Conservation (phyloP, 2,329 filamentous ascomycete species). For the Fusarium bulbicola region DNA sequence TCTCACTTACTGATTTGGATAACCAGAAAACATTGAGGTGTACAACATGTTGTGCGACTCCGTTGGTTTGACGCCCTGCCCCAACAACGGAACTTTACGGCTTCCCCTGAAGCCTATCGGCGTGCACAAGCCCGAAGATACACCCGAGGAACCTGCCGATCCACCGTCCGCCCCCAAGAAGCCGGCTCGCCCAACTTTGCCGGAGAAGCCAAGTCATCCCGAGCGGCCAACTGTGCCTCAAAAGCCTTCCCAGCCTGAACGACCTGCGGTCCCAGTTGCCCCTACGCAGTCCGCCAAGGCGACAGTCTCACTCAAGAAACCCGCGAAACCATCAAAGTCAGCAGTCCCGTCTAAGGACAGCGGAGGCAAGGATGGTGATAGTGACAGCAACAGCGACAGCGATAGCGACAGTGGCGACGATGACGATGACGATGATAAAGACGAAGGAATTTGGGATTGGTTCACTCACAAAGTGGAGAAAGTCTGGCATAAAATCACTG, state of each 20-base stretch:
- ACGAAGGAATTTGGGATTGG: slow-evolving; percentile 61
- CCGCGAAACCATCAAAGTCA: slow-evolving; percentile 24
- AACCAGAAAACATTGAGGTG: slow-evolving; percentile 95
- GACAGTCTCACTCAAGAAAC: slow-evolving; percentile 30
- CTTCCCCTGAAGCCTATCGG: slow-evolving; percentile 73
- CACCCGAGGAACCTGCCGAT: slow-evolving; percentile 62
- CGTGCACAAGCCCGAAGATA: slow-evolving; percentile 63
- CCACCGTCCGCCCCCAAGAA: slow-evolving; percentile 46
- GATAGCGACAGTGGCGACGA: slow-evolving; percentile 31
- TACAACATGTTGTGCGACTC: slow-evolving; percentile 96
- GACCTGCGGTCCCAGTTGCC: slow-evolving; percentile 18
- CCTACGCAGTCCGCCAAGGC: slow-evolving; percentile 29
- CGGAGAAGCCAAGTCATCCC: slow-evolving; percentile 27
- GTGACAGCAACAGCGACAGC: slow-evolving; percentile 20
- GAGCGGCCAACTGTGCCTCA: slow-evolving; percentile 24
- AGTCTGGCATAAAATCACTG: slow-evolving; percentile 57
- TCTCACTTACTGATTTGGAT: slow-evolving; percentile 38
- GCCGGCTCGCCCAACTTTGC: slow-evolving; percentile 35
- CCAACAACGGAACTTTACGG: slow-evolving; percentile 88
- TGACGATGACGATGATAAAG: slow-evolving; percentile 40
- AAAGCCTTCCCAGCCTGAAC: slow-evolving; percentile 24
- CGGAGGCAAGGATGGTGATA: slow-evolving; percentile 12
- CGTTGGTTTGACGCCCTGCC: slow-evolving; percentile 73
- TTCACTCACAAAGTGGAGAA: slow-evolving; percentile 57
- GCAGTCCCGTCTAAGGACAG: slow-evolving; percentile 24